Conservation (phyloP, 2,329 filamentous ascomycete species). For the Stenocarpella maydis region DNA sequence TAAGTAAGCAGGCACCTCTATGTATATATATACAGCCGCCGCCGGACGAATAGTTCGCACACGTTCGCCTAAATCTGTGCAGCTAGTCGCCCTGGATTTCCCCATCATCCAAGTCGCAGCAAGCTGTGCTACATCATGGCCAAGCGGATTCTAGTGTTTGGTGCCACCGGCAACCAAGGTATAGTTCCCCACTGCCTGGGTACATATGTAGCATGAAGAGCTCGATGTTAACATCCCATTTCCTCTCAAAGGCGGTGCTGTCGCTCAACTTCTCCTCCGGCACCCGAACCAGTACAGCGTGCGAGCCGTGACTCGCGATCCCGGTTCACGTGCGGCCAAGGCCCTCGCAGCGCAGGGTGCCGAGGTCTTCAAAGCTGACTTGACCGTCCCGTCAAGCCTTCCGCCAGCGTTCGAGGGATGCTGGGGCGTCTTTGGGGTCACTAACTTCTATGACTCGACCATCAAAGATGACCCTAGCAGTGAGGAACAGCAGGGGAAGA, state of each 20-base stretch:
- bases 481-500: constrained; percentile 32
- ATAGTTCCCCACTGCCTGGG: not conserved
- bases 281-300: constrained; percentile 23
- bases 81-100: not conserved
- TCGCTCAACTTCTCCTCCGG: constrained; percentile 27
- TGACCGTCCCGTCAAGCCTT: constrained; percentile 26
- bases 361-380: constrained; percentile 30
- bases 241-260: constrained; percentile 15
- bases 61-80: not conserved
- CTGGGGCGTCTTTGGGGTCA: constrained; percentile 33
- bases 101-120: not conserved
- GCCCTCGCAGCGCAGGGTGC: constrained; percentile 17
- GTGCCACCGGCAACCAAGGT: constrained; percentile 33
- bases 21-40: not conserved
- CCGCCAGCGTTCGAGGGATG: constrained; percentile 18
- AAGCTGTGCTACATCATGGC: not conserved
- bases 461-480: constrained; percentile 31
- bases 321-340: constrained; percentile 6
- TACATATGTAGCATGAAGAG: too few species aligned
- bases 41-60: not conserved
- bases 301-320: constrained; percentile 28
- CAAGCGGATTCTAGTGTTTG: constrained; percentile 24
- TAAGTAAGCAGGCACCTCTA: too few species aligned
- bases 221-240: not conserved
- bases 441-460: constrained; percentile 31